phyloP scores from a whole-genome alignment of 352 stramenopile species.

The Pythium insidiosum region DNA sequence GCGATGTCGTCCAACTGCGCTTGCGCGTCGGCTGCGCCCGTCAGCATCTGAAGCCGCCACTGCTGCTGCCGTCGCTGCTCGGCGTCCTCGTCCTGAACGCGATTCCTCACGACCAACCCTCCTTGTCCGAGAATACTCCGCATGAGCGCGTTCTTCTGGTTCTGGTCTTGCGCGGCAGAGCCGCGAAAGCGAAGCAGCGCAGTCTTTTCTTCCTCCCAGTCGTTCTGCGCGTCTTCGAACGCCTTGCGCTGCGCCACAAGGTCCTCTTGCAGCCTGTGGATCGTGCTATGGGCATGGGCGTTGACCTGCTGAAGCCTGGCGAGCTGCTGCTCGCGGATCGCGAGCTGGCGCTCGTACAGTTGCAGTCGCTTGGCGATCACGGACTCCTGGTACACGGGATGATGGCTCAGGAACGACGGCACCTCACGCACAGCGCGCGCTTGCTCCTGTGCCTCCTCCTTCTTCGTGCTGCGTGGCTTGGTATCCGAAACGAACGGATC shows the following conservation, averaged over 20 bases:
- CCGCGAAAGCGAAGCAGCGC: conserved; percentile 34
- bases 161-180: no score
- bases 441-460: no score
- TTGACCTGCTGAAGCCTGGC: conserved; percentile 19
- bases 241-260: conserved; percentile 33
- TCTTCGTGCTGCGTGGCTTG: neutral
- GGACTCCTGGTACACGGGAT: conserved; percentile 27
- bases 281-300: conserved; percentile 13
- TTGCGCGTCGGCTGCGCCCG: conserved; percentile 46
- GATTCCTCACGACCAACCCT: conserved; percentile 12
- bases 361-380: conserved; percentile 47
- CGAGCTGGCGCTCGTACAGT: conserved; percentile 40
- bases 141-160: no score
- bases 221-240: conserved; percentile 35
- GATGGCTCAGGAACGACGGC: conserved; percentile 32
- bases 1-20: conserved; percentile 35
- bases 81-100: conserved; percentile 18
- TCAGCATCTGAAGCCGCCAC: conserved; percentile 40
- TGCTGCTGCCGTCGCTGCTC: conserved; percentile 36
- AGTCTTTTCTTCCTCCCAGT: conserved; percentile 62
- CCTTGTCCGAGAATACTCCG: no score
- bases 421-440: conserved; percentile 6
- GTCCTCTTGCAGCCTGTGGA: conserved; percentile 22
- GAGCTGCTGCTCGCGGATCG: conserved; percentile 29
- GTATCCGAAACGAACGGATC: no score